Evolutionary conservation across 768 basidiomycete species (phyloP).

Genomic region (Psilocybe cubensis): DNA sequence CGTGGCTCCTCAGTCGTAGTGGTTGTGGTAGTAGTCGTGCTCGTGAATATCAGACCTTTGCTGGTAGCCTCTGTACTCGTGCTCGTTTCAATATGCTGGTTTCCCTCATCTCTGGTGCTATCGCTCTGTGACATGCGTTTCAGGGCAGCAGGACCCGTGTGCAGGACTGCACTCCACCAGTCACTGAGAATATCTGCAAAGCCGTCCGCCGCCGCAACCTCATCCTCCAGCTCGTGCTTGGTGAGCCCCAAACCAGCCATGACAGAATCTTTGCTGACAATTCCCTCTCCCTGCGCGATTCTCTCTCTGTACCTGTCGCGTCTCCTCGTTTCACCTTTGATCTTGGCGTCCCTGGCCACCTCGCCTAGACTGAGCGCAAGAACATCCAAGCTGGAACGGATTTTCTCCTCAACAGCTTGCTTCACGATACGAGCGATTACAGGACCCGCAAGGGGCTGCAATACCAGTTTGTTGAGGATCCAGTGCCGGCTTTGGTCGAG

Average conservation of each 20-base stretch:
- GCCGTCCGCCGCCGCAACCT: constrained; percentile 12
- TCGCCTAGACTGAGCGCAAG: constrained; percentile 30
- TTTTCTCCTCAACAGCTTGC: constrained; percentile 29
- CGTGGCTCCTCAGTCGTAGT: constrained; percentile 10
- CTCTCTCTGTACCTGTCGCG: not conserved
- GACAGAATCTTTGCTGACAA: not conserved
- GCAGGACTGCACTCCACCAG: constrained; percentile 31
- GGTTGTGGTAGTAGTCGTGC: constrained; percentile 9
- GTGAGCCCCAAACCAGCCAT: not conserved
- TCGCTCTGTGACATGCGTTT: constrained; percentile 9
- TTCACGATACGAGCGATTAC: constrained; percentile 29
- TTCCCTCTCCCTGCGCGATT: constrained; percentile 1
- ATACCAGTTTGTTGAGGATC: constrained; percentile 39
- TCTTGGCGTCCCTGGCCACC: constrained; percentile 25
- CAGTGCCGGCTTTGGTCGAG: constrained; percentile 41
- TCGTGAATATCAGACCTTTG: constrained; percentile 31
- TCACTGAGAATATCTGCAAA: constrained; percentile 23
- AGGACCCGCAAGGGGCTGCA: constrained; percentile 39
- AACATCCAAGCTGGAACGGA: constrained; percentile 27
- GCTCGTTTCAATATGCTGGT: constrained; percentile 15
- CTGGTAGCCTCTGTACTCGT: constrained; percentile 26
- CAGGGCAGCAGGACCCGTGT: constrained; percentile 26
- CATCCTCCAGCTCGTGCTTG: not conserved
- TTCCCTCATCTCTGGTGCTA: constrained; percentile 10
- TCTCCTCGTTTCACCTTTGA: constrained; percentile 15